A percentile compares a stretch with the other conserved stretches of the same genome.
These are phyloP conservation scores for Ceratocystis alfenasii DNA, from an alignment of 2,329 filamentous ascomycete species.

Conservation along the genomic window DNA sequence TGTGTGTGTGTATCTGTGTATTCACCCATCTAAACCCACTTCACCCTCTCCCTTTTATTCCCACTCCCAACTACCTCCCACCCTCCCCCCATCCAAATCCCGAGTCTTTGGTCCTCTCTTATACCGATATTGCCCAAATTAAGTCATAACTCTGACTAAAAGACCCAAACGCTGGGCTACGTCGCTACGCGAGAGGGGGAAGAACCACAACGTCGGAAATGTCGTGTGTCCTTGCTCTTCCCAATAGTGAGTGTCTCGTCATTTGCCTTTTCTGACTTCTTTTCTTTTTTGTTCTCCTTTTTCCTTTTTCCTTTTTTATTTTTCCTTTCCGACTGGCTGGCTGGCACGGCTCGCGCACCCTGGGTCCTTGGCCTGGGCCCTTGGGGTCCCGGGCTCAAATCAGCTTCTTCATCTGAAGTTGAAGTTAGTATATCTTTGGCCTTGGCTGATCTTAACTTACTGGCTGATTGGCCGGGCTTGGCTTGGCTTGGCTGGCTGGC, in stretches of 20 bases:
- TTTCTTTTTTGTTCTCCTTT: background rate
- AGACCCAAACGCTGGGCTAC: too few species aligned
- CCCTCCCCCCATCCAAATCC: background rate
- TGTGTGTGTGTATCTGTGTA: background rate
- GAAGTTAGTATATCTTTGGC: too few species aligned
- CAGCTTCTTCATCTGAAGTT: slow-evolving; percentile 5
- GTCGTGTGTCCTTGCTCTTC: background rate
- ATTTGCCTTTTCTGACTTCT: background rate
- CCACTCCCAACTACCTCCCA: background rate
- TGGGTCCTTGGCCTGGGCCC: background rate
- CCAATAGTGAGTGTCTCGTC: background rate
- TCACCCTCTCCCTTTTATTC: background rate
- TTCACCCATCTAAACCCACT: background rate
- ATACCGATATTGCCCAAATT: background rate
- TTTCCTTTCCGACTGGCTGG: background rate
- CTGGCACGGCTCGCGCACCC: background rate
- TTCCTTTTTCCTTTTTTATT: background rate
- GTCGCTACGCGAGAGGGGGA: background rate
- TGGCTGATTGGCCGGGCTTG: too few species aligned
- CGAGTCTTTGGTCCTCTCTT: background rate
- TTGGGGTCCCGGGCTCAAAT: background rate
- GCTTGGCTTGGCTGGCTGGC: background rate
- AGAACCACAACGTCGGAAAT: slow-evolving; percentile 2
- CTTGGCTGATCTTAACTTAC: background rate
- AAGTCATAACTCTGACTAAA: background rate